Base-by-base conservation (phyloP, 371 early-diverging fungal genomes). In the Lichtheimia corymbifera region DNA sequence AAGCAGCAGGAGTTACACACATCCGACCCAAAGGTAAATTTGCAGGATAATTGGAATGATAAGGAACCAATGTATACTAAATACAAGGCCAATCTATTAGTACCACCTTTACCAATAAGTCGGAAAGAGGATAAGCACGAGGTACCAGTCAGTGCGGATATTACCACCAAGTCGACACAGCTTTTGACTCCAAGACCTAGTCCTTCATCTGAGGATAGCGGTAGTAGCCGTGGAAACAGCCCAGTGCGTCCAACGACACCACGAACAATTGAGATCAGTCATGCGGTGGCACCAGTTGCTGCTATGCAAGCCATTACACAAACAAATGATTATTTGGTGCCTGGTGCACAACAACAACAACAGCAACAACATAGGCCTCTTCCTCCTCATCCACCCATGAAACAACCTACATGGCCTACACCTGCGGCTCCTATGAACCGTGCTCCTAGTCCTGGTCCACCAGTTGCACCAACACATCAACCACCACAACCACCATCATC, bases 261-360 rank as follows among this genome's bases (percentile, higher is more conserved):
- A 27, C 63, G 63, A 18, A 57, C 63, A 47, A 58, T 63, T 17
- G 63, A 63, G 44, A 58, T 63, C 53, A 57, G 58, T 53, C 63
- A 63, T 30, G 63, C 58, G 45, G 63, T 58, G 11, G 58, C 63
- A 28, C 58, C 52, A 20, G 63, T 58, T 25, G 57, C 57, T 44
- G 58, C 63, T 12, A 63, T 63, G 63, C 63, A 63, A 45, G 63
- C 63, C 2, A 55, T 63, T 20, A 63, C 58, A 22, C 63, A 63
- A 35, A 28, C 35, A 14, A 22, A 28, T 20, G 41, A 25, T 22
- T 5, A 53, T 55, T 27, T 43, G 51, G 45, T 49, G n/a, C 45
- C 7, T 45, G 49, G 35, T 50, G 27, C 58, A 18, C 58, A 58
- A 12, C 58, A 28, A n/a, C 58, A 50, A 22, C 50, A 56, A 3